These are phyloP conservation scores for Trichoderma breve DNA, from an alignment of 2,329 filamentous ascomycete genomes.

Conservation along the genomic window DNA sequence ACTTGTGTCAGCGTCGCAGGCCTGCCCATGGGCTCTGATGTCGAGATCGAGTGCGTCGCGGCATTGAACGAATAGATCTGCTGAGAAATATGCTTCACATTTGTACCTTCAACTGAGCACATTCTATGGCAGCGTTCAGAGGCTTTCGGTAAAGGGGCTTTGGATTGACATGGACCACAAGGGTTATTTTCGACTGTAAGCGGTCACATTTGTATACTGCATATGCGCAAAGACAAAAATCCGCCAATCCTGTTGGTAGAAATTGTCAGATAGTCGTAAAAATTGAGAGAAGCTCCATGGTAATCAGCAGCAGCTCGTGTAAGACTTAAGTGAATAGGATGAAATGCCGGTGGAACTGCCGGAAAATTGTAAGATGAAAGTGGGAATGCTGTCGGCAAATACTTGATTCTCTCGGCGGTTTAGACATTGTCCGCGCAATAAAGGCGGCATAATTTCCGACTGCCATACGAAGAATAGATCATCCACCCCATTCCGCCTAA, in stretches of 20 bases:
- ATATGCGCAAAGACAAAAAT: not conserved
- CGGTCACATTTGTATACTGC: not conserved
- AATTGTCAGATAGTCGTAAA: not conserved
- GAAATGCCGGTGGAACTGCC: not conserved
- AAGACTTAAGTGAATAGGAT: not conserved
- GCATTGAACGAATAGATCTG: conserved; percentile 8
- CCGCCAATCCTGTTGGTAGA: not conserved
- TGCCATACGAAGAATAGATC: not conserved
- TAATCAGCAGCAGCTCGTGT: not conserved
- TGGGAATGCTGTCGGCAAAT: not conserved
- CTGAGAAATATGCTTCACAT: not conserved
- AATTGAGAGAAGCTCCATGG: not conserved
- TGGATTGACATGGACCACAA: not conserved
- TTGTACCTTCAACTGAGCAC: not conserved
- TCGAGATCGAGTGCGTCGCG: conserved; percentile 62
- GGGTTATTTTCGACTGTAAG: too few species aligned
- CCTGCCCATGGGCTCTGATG: conserved; percentile 66
- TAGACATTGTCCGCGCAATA: not conserved
- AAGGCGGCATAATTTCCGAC: not conserved
- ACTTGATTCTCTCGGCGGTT: not conserved
- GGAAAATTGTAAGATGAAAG: not conserved
- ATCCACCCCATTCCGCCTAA: not conserved
- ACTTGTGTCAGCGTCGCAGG: conserved; percentile 74
- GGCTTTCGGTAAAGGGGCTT: not conserved
- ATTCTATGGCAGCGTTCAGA: not conserved